Conservation (phyloP, 2,329 filamentous ascomycete genomes). For the Colletotrichum chrysophilum region DNA sequence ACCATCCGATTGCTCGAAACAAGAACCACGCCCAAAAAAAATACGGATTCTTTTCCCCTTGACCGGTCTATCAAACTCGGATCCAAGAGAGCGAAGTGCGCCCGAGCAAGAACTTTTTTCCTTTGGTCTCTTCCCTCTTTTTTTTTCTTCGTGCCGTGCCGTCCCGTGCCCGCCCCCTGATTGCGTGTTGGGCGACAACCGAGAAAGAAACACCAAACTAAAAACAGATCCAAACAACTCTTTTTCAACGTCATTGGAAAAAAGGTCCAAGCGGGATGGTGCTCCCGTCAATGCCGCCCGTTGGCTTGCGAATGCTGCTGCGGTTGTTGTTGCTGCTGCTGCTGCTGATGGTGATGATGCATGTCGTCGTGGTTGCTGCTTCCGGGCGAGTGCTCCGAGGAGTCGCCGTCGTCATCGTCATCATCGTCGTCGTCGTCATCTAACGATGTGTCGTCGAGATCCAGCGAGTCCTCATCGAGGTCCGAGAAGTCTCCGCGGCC, state of each 20-base stretch:
- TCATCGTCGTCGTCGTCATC: neutral
- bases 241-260: neutral
- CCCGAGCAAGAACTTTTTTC: neutral
- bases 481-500: constrained; percentile 18
- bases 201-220: neutral
- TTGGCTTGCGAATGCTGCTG: neutral
- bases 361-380: neutral
- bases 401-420: neutral
- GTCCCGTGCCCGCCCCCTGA: neutral
- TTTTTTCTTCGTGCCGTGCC: neutral
- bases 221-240: neutral
- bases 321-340: neutral
- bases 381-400: neutral
- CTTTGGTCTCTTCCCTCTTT: neutral
- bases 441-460: constrained; percentile 1
- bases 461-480: constrained; percentile 10
- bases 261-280: neutral
- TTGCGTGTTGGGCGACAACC: neutral
- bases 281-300: neutral
- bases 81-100: neutral
- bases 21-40: neutral
- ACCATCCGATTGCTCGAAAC: constrained; percentile 6
- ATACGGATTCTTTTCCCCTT: neutral
- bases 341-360: neutral
- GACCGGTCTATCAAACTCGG: neutral